Base-by-base conservation (phyloP, 1,284 basidiomycete genomes). In the Macrocystidia cucumis region DNA sequence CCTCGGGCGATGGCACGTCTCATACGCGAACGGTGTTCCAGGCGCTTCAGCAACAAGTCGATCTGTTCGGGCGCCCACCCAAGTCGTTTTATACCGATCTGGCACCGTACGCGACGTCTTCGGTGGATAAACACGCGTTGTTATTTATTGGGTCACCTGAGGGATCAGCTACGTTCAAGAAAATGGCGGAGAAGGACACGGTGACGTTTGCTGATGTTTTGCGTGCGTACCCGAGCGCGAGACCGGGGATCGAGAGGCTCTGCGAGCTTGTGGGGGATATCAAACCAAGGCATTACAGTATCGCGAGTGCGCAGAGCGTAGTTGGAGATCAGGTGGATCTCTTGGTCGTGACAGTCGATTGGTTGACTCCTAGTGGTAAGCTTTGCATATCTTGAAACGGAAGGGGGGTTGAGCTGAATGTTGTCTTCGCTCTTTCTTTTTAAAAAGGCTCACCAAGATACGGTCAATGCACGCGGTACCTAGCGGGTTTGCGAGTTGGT, bases 271-370 rank as follows among this genome's bases (percentile, higher is more conserved):
- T 96, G 34, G 87, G 86, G 5, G 91, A 98, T 57, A 95, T 93
- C 69, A 92, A 97, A 63, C 93, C 95, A 4, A 75, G 96, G 47
- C 96, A 98, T 63, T 98, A 98, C 63, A 95, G 91, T 60, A 98
- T 98, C 51, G 95, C 95, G 17, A 92, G 88, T 46, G 79, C 91
- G 21, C 92, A 98, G 61, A 84, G 83, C 48, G 92, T 89, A 31
- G 92, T 98, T 9, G 96, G 96, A 8, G 77, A 98, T 56, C 78
- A 85, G 36, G 91, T 98, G 11, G 92, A 98, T 60, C 66, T 98
- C 30, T 69, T 98, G 42, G 86, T 98, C 42, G 95, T 98, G 28
- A 93, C 91, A 4, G 95, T 98, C 17, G 92, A 98, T 49, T 98
- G 95, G 95, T 56, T 74, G 34, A 83, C 85, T 20, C 82, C 91